Evolutionary conservation across 1,139 yeast genomes (phyloP), one percentile per base, ranked within the genome.

Genomic region (Suhomyces yuchorum): DNA sequence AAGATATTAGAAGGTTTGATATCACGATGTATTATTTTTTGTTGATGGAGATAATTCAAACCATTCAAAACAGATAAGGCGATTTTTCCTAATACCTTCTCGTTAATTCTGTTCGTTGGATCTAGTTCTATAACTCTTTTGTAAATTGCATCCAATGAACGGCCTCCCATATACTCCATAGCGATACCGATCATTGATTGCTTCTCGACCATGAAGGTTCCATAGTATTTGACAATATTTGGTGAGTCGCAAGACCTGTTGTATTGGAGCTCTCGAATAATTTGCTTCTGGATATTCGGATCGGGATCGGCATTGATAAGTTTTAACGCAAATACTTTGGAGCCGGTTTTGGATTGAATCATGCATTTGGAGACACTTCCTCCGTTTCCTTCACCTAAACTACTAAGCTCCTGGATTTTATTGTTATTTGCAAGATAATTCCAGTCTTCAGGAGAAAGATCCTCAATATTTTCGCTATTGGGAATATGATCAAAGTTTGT

Each of bases 121-220:
- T 75, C 79, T 48, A 89, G 75, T 55, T 74, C 77, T 8, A 71
- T 66, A n/a, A 74, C 78, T 42, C 77, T 62, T 52, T 87, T 86
- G 70, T 92, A 91, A n/a, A 92, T 84, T 1, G 97, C 91, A 61
- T 93, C 97, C 48, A 93, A 70, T 3, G 97, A 88, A 40, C 83
- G 81, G 1, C 97, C 98, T 24, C 92, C 97, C 90, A 96, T 93
- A 65, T 81, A 93, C 65, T 93, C 99, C 98, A 93, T 93, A 39
- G 97, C 92, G 32, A 93, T 93, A 3, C 80, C 80, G 40, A 93
- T 91, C 62, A 89, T 82, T 32, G 91, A 88, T 53, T 80, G 82
- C 51, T 81, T 80, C 57, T 85, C 90, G 56, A 87, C 83, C 57
- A 89, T 73, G 62, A 89, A 93, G 51, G 97, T 91, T 3, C 99